Evolutionary conservation across 441 rosid species (phyloP), one percentile per base, ranked within the genome.

Genomic region (Croton setiger): DNA sequence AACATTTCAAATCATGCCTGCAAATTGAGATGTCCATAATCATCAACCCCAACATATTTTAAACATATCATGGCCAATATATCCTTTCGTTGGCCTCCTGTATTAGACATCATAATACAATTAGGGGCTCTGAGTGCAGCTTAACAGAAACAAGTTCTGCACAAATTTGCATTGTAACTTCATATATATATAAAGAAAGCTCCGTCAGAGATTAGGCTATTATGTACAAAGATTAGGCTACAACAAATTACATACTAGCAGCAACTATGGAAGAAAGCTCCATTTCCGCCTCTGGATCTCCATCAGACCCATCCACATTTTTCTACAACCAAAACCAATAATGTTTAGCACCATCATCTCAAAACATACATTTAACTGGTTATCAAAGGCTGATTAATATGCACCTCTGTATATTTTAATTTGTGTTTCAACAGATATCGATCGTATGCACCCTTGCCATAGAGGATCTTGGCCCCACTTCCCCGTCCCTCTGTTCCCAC

Each of bases 201-300:
- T n/a, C n/a, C n/a, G n/a, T n/a, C n/a, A n/a, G n/a, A n/a, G n/a
- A n/a, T n/a, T n/a, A n/a, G n/a, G n/a, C 44, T 55, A 65, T 72
- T 83, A 81, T 86, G 82, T 84, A 84, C 92, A 89, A 12, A 41
- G 58, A 44, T 47, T 18, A 54, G 52, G 75, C 72, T 57, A 78
- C 79, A 76, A 70, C 51, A 45, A 60, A 71, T 84, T 82, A 94
- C 93, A 94, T 88, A 82, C 91, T 88, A 74, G 91, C 98, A 74
- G 91, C 98, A 64, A 91, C 96, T 63, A 88, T 87, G 23, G 93
- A 84, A 8, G 93, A 84, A 41, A 91, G 76, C 83, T 93, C 96
- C 0, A 85, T 65, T 62, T 91, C 99, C 75, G 70, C 86, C 63
- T 92, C 98, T 0, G 78, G 70, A 65, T 94, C 99, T 72, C 83